Evolutionary conservation across 1,284 basidiomycete species (phyloP), one percentile per base, ranked within the genome.

Genomic region (Trametes versicolor): DNA sequence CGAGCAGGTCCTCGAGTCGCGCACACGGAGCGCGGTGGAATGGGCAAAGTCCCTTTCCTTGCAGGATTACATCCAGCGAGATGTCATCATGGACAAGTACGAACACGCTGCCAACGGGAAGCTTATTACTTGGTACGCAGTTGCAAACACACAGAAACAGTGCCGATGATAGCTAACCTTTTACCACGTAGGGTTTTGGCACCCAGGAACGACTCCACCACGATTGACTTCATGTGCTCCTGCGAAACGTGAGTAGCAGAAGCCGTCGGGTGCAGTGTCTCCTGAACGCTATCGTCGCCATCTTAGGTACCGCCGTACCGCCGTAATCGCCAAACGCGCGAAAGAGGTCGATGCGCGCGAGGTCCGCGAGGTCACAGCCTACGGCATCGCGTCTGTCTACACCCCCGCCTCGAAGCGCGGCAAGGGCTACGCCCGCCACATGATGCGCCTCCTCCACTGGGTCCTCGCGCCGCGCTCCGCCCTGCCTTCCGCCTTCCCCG

Each of bases 391-490:
- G 4, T 76, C 74, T 21, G 83, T 85, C n/a, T 84, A 77, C 70
- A 84, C 83, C 0, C 82, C 80, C 2, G 67, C 76, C 0, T 45
- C 66, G n/a, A 77, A 82, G 51, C 75, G 83, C 36, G 69, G 76
- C 23, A 78, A 79, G 50, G 84, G 84, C 9, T 85, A 84, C 65
- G 84, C 83, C 15, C 69, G 70, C 2, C 78, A 79, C 62, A 85
- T 86, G 84, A 83, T 86, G 84, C 71, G 76, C 19, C 76, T 85
- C 25, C 65, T 86, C 21, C 83, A 85, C 68, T 80, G 79, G 73
- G 77, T 80, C 8, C 72, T 82, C 17, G 79, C 80, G 0, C 73
- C 73, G 12, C 73, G 75, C 23, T 67, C 68, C 9, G 62, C 75
- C 0, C 64, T 75, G 7, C 64, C 73, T 1, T 43, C 41, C 9